Evolutionary conservation across 1,284 basidiomycete species (phyloP).

Genomic region (Trametes versicolor): DNA sequence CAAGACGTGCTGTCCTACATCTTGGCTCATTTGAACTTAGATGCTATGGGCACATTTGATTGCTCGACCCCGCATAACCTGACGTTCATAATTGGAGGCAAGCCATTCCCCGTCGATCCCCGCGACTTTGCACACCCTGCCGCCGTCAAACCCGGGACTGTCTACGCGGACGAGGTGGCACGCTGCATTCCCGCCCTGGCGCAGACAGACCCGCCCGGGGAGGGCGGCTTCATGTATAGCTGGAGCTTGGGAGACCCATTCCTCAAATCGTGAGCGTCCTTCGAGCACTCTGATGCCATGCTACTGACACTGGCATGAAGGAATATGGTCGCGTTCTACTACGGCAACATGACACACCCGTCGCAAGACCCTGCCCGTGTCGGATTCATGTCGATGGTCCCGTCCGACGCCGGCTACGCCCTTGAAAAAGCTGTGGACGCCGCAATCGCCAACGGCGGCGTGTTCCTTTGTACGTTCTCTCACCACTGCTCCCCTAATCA

Average conservation of each 20-base stretch:
- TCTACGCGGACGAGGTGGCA: slow-evolving; percentile 13
- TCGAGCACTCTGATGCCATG: neutral
- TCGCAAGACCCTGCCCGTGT: slow-evolving; percentile 70
- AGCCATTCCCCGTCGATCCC: slow-evolving; percentile 70
- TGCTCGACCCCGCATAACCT: slow-evolving; percentile 63
- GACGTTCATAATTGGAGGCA: slow-evolving; percentile 68
- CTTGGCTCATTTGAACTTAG: slow-evolving; percentile 39
- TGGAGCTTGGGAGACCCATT: slow-evolving; percentile 55
- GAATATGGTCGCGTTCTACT: slow-evolving; percentile 61
- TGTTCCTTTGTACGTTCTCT: slow-evolving; percentile 52
- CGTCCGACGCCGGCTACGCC: slow-evolving; percentile 54
- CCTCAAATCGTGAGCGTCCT: slow-evolving; percentile 49
- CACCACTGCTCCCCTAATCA: neutral
- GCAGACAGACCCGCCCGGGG: slow-evolving; percentile 60
- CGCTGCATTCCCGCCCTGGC: slow-evolving; percentile 56
- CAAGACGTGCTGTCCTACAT: slow-evolving; percentile 52
- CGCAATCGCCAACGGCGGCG: slow-evolving; percentile 49
- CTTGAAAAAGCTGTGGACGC: slow-evolving; percentile 51
- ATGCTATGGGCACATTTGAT: slow-evolving; percentile 43
- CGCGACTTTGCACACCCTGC: slow-evolving; percentile 62
- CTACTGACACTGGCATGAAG: slow-evolving; percentile 26
- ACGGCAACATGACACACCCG: slow-evolving; percentile 70
- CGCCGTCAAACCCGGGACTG: slow-evolving; percentile 32
- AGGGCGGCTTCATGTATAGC: slow-evolving; percentile 46
- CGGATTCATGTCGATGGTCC: slow-evolving; percentile 74